Base-by-base conservation (phyloP, 2,329 filamentous ascomycete genomes). In the Sclerotinia trifoliorum region DNA sequence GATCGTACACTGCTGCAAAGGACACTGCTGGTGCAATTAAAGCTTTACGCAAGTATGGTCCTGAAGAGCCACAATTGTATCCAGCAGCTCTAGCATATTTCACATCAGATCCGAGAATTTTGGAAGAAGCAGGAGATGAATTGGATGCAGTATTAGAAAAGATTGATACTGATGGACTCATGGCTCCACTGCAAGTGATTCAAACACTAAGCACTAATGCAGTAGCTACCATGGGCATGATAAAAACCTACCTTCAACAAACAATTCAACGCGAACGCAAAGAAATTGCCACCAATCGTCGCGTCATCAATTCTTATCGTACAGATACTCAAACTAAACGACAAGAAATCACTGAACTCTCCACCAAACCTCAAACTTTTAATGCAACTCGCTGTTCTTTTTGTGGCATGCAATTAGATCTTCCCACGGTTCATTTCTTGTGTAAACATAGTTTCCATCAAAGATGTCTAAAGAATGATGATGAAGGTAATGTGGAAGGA, bases 371-470 rank as follows among this genome's bases (percentile, higher is more conserved):
- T 0, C 88, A 90, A 26, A 91, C 96, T 0, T 98, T 99, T 83
- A 92, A 96, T 78, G 89, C 93, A 0, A 94, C 93, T 46, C 87
- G 95, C 64, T 99, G 95, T 78, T 89, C 90, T 39, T 89, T 91
- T 64, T 99, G 95, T 78, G 86, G 88, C 3, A 69, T 69, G 49
- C 84, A 87, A 35, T 84, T 98, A 24, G 94, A 97, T 72, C 83
- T 98, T 17, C 95, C 95, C 0, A 92, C 90, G 0, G 94, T 99
- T 60, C 95, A 99, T 78, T 99, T 99, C 78, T 80, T 99, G 71
- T 99, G 95, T 82, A 97, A 96, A 78, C 95, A 99, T 78, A 94
- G 90, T 70, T 99, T 97, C 83, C 95, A 99, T 78, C 92, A 96
- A 80, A 85, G 92, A 57, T 99, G 94, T 79, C 81, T 99, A 54